These are phyloP conservation scores for Geranomyces michiganensis DNA, from an alignment of 192 early-diverging fungal species.

Conservation along the genomic window DNA sequence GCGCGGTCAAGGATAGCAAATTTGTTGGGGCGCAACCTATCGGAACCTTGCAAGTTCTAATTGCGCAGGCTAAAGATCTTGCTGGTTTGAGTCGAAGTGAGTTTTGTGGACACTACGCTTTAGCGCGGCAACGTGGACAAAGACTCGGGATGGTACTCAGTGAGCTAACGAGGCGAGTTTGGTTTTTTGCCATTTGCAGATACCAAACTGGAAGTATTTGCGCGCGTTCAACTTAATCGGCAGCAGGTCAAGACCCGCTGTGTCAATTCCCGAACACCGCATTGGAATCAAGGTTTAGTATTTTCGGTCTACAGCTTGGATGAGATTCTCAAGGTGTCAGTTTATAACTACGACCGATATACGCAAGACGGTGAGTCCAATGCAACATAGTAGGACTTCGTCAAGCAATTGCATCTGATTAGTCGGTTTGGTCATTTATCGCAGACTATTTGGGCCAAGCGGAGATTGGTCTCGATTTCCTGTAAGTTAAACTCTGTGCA, in stretches of 20 bases:
- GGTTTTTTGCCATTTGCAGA: neutral
- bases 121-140: neutral
- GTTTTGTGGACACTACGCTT: conserved; percentile 1
- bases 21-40: conserved; percentile 29
- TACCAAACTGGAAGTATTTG: conserved; percentile 35
- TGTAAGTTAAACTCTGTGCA: conserved; percentile 30
- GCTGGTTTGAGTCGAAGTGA: conserved; percentile 19
- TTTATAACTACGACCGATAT: conserved; percentile 51
- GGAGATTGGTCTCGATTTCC: conserved; percentile 44
- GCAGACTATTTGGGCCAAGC: conserved; percentile 45
- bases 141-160: no score
- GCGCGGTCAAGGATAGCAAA: conserved; percentile 19
- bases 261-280: conserved; percentile 22
- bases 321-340: conserved; percentile 37
- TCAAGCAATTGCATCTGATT: neutral
- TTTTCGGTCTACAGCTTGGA: conserved; percentile 44
- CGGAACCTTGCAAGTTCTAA: conserved; percentile 37
- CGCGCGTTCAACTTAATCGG: conserved; percentile 29
- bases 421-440: neutral
- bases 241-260: conserved; percentile 37
- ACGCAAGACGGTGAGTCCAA: conserved; percentile 41
- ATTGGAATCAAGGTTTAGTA: conserved; percentile 43
- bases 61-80: conserved; percentile 27
- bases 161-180: no score
- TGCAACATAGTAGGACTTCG: no score